Evolutionary conservation across 495 filamentous ascomycete genomes (phyloP), one percentile per base, ranked within the genome.

Genomic region (Penicillium paradoxum): DNA sequence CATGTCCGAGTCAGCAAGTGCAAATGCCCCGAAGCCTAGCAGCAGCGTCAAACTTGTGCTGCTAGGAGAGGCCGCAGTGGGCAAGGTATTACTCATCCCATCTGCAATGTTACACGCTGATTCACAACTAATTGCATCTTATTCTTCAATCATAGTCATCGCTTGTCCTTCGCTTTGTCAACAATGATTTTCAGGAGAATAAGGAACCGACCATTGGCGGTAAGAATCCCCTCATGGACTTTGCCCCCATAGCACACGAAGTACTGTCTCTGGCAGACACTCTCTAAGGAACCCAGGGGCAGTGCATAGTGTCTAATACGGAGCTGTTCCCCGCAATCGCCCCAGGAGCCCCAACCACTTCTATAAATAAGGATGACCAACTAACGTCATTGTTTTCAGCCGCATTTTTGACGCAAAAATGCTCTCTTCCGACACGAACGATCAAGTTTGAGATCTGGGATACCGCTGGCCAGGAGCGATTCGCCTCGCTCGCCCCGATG

Each of bases 371-470:
- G 37, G 38, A 56, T 43, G n/a, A 18, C 33, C 17, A 21, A 50
- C 71, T 72, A 67, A 74, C 67, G 57, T 65, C 54, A 56, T 58
- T 22, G 17, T 50, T 34, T n/a, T 38, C 69, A 97, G 93, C 93
- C 61, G 93, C 93, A 58, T 98, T 98, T 75, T 79, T 98, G 47
- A 98, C 93, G 56, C 93, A 98, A 71, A 97, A 97, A 85, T 96
- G 90, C 77, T 89, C 87, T 57, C 89, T 98, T 19, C 95, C 93
- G 15, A 90, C 86, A 60, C 85, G 93, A 50, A 98, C 90, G 53
- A 97, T 98, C 78, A 98, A 98, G 73, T 98, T 98, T 62, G 93
- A 98, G 73, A 98, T 98, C 62, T 98, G 93, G 93, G 93, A 98
- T 80, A 98, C 93, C 4, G 93, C 95, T 29, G 93, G 93, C 63